Evolutionary conservation across 768 basidiomycete genomes (phyloP).

Genomic region (Pisolithus albus): DNA sequence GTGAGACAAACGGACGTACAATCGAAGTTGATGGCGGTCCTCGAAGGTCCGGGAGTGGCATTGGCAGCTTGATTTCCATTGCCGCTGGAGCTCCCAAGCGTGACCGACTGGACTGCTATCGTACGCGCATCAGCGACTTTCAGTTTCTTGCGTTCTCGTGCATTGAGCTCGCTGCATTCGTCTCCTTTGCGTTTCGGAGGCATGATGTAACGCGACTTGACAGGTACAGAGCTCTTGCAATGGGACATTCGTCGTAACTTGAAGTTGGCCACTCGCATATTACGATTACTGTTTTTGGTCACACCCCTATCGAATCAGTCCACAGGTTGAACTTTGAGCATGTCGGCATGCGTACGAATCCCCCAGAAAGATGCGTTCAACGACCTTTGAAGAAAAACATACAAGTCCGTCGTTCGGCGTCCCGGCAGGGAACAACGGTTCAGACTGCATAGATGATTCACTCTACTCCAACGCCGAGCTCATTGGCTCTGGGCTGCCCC

Average conservation of each 20-base stretch:
- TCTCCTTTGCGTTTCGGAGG: conserved; percentile 36
- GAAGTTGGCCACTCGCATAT: too few relatives aligned
- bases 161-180: conserved; percentile 22
- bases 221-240: background rate
- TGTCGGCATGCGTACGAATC: too few relatives aligned
- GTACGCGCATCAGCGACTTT: conserved; percentile 58
- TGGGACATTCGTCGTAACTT: conserved; percentile 23
- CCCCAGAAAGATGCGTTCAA: too few relatives aligned
- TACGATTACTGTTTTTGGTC: too few relatives aligned
- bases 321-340: too few relatives aligned
- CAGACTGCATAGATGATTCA: too few relatives aligned
- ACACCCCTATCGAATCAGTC: too few relatives aligned
- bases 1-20: conserved; percentile 27
- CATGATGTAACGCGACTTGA: conserved; percentile 23
- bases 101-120: conserved; percentile 52
- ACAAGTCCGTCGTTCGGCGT: too few relatives aligned
- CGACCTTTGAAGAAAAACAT: too few relatives aligned
- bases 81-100: conserved; percentile 6
- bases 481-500: too few relatives aligned
- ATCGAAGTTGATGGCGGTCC: conserved; percentile 29
- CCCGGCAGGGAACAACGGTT: too few relatives aligned
- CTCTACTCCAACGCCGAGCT: too few relatives aligned
- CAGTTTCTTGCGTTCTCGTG: conserved; percentile 61
- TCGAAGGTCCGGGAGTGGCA: conserved; percentile 37
- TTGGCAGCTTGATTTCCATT: conserved; percentile 13